Percentiles rank a stretch among this genome's conserved stretches.
These are phyloP conservation scores for Sphagnum contortum DNA, from an alignment of 225 moss, liverwort and hornwort species.

Conservation along the genomic window DNA sequence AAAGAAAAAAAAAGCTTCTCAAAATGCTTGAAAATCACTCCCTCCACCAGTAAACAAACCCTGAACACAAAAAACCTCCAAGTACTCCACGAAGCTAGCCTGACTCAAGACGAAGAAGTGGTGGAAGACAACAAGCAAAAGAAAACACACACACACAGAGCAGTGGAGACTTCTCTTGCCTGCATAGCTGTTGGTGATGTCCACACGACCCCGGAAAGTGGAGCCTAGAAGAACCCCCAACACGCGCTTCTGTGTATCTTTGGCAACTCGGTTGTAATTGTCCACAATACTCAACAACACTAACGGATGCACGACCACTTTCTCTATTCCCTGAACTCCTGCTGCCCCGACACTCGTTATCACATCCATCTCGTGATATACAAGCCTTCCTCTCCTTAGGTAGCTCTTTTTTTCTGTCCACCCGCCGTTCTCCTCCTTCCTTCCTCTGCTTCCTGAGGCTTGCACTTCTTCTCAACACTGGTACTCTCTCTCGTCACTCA, in stretches of 20 bases:
- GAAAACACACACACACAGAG: too few species aligned
- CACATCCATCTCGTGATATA: constrained; percentile 54
- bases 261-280: constrained; percentile 96
- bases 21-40: not conserved
- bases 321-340: constrained; percentile 57
- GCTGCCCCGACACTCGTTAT: constrained; percentile 71
- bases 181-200: constrained; percentile 98
- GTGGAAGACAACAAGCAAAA: too few species aligned
- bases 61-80: not conserved
- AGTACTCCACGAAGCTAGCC: too few species aligned
- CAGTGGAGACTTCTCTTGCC: constrained; percentile 18
- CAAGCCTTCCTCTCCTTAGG: too few species aligned
- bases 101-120: too few species aligned
- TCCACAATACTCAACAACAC: constrained; percentile 95
- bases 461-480: too few species aligned
- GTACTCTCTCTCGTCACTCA: too few species aligned
- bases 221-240: constrained; percentile 82
- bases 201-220: constrained; percentile 87
- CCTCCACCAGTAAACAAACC: not conserved
- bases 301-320: constrained; percentile 98
- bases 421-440: too few species aligned
- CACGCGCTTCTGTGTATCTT: constrained; percentile 89
- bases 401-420: too few species aligned
- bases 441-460: too few species aligned
- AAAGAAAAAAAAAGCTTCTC: too few species aligned